These are phyloP conservation scores for Basipetospora sp. DNA, from an alignment of 2,329 filamentous ascomycete species.

Conservation along the genomic window DNA sequence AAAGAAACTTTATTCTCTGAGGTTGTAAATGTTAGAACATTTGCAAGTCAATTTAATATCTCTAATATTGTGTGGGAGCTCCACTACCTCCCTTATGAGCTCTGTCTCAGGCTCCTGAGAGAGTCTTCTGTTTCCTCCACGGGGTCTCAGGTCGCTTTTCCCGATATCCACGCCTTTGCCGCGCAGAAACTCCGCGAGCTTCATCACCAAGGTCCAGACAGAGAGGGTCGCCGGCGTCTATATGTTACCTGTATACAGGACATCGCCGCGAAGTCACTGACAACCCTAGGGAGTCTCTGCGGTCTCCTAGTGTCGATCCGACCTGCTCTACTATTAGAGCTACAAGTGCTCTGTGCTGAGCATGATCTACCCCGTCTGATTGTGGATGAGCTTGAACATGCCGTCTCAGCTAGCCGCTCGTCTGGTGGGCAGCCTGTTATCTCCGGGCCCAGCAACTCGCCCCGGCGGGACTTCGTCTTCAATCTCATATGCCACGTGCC, in stretches of 20 bases:
- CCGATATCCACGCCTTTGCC: conserved; percentile 50
- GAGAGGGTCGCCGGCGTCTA: conserved; percentile 43
- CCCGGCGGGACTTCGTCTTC: conserved; percentile 42
- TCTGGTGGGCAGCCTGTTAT: conserved; percentile 20
- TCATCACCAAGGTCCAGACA: conserved; percentile 38
- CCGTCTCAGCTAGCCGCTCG: conserved; percentile 27
- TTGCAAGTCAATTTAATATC: too few relatives aligned
- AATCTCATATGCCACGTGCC: conserved; percentile 47
- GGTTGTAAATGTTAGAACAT: too few relatives aligned
- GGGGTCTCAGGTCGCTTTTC: conserved; percentile 40
- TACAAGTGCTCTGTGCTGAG: conserved; percentile 43
- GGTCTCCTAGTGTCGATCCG: conserved; percentile 40
- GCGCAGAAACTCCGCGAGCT: conserved; percentile 45
- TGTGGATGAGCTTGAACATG: conserved; percentile 49
- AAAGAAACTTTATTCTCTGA: not conserved
- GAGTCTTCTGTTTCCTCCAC: conserved; percentile 48
- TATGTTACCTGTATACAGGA: conserved; percentile 54
- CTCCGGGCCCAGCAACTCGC: conserved; percentile 32
- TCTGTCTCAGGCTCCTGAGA: conserved; percentile 52
- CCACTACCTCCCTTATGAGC: conserved; percentile 34
- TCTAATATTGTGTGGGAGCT: too few relatives aligned
- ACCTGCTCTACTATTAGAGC: conserved; percentile 31
- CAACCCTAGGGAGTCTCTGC: conserved; percentile 59
- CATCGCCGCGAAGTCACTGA: conserved; percentile 46
- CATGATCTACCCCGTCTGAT: conserved; percentile 47